These are phyloP conservation scores for Phytophthora pluvialis DNA, from an alignment of 352 stramenopile species.

Conservation along the genomic window DNA sequence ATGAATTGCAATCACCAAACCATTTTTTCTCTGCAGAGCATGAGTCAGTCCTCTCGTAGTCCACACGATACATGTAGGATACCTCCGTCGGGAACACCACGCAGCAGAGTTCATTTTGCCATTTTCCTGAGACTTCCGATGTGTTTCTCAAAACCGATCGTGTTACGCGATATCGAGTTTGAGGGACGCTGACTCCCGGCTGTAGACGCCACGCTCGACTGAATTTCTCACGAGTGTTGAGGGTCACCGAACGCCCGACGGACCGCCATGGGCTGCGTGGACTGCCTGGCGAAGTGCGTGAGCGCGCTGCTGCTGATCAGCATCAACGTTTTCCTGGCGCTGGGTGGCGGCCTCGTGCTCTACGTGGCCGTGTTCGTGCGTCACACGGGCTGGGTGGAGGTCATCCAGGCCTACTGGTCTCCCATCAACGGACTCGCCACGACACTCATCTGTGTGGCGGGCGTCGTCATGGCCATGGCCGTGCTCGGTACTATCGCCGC, in stretches of 20 bases:
- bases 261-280: slow-evolving; percentile 36
- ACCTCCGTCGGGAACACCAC: too few species aligned
- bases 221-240: slow-evolving; percentile 19
- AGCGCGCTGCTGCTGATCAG: slow-evolving; percentile 54
- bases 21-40: neutral
- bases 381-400: slow-evolving; percentile 57
- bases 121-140: too few species aligned
- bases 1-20: slow-evolving; percentile 8
- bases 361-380: slow-evolving; percentile 53
- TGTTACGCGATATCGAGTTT: slow-evolving; percentile 15
- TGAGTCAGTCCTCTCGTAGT: slow-evolving; percentile 1
- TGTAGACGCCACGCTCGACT: slow-evolving; percentile 19
- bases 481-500: slow-evolving; percentile 59
- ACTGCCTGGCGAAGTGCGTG: slow-evolving; percentile 35
- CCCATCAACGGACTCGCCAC: slow-evolving; percentile 50
- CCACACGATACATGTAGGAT: too few species aligned
- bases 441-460: slow-evolving; percentile 52
- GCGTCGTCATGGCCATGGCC: slow-evolving; percentile 59
- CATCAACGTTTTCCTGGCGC: slow-evolving; percentile 68
- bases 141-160: slow-evolving; percentile 6
- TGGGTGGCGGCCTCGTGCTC: slow-evolving; percentile 52
- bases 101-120: too few species aligned
- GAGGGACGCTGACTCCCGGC: slow-evolving; percentile 18
- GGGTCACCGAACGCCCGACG: slow-evolving; percentile 7
- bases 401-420: slow-evolving; percentile 56